phyloP scores from a whole-genome alignment of 1,284 basidiomycete species.

The Cutaneotrichosporon arboriforme region DNA sequence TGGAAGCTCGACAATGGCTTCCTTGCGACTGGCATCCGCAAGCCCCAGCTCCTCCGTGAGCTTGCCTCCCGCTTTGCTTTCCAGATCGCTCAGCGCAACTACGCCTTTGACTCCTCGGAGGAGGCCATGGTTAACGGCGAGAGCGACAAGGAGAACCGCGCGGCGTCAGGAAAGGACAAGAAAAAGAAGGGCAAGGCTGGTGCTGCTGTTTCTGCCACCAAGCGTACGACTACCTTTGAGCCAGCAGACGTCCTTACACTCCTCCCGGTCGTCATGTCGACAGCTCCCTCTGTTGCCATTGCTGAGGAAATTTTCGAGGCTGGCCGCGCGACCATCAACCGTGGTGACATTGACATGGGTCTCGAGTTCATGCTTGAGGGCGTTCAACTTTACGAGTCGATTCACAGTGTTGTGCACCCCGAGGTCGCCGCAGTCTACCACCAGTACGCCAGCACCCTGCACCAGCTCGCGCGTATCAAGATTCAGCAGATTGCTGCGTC shows the following conservation, averaged over 20 bases:
- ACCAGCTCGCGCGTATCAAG: slow-evolving; percentile 48
- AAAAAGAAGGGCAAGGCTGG: slow-evolving; percentile 46
- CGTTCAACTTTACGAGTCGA: slow-evolving; percentile 55
- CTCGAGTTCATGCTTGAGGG: slow-evolving; percentile 55
- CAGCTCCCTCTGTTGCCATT: slow-evolving; percentile 50
- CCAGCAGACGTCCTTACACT: slow-evolving; percentile 54
- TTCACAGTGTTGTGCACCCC: slow-evolving; percentile 56
- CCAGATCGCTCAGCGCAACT: slow-evolving; percentile 53
- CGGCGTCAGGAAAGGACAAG: slow-evolving; percentile 12
- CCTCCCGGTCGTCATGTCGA: slow-evolving; percentile 53
- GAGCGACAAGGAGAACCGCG: slow-evolving; percentile 29
- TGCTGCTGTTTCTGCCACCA: slow-evolving; percentile 13
- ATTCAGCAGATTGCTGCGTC: slow-evolving; percentile 40
- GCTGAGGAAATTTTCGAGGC: slow-evolving; percentile 56
- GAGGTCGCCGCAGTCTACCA: slow-evolving; percentile 55
- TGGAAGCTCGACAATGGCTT: slow-evolving; percentile 49
- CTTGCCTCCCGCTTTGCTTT: slow-evolving; percentile 53
- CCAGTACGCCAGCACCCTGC: slow-evolving; percentile 51
- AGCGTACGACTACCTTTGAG: slow-evolving; percentile 48
- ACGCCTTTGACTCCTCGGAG: slow-evolving; percentile 42
- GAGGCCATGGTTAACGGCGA: slow-evolving; percentile 27
- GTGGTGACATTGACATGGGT: slow-evolving; percentile 52
- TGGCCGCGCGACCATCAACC: slow-evolving; percentile 52
- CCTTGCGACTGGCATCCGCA: slow-evolving; percentile 45
- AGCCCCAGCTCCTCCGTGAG: slow-evolving; percentile 53